phyloP scores from a whole-genome alignment of 768 basidiomycete genomes.

The Daedaleopsis nitida region DNA sequence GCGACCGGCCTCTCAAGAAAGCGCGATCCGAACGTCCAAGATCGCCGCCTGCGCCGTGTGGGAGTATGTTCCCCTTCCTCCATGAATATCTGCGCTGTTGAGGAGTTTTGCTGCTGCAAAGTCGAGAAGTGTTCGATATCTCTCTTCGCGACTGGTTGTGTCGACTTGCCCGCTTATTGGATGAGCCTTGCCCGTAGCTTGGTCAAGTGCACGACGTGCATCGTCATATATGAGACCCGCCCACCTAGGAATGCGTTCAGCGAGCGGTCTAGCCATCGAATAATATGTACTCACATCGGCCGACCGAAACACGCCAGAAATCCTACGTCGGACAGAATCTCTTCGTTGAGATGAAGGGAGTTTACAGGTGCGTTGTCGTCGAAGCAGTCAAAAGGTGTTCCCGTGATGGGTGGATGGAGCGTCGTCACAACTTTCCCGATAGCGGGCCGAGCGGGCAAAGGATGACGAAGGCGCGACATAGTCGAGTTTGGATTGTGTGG shows the following conservation, averaged over 20 bases:
- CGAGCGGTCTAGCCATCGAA: too few species aligned
- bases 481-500: conserved; percentile 9
- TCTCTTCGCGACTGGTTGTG: too few species aligned
- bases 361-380: neutral
- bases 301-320: conserved; percentile 20
- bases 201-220: too few species aligned
- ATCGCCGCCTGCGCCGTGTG: neutral
- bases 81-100: neutral
- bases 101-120: conserved; percentile 6
- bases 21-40: conserved; percentile 16
- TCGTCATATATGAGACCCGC: too few species aligned
- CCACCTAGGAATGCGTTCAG: too few species aligned
- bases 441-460: neutral
- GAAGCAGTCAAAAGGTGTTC: conserved; percentile 22
- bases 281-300: conserved; percentile 11
- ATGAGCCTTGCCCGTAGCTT: too few species aligned
- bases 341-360: neutral
- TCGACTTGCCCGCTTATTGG: too few species aligned
- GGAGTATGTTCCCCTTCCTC: neutral
- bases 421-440: neutral
- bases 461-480: conserved; percentile 5
- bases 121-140: neutral
- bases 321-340: neutral
- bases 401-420: conserved; percentile 17
- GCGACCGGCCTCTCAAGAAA: conserved; percentile 18